Conservation (phyloP, 345 rosid genomes). For the Sisymbrium altissimum region DNA sequence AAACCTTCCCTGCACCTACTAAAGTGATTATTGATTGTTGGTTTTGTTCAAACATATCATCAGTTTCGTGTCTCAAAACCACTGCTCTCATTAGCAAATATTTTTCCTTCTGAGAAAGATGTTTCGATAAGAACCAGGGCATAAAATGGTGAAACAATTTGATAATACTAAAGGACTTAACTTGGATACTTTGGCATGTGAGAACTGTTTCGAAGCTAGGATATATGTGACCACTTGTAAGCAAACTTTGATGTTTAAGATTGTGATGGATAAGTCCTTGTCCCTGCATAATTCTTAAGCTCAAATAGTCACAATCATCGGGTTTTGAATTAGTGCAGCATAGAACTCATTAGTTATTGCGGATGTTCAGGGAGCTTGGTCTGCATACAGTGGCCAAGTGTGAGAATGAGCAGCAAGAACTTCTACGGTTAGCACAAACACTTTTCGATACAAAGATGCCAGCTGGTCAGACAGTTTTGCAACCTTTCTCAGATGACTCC, state of each 20-base stretch:
- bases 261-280: not conserved
- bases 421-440: slow-evolving; percentile 68
- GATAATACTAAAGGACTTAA: not conserved
- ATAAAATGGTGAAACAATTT: slow-evolving; percentile 1
- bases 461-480: slow-evolving; percentile 70
- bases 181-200: not conserved
- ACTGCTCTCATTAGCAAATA: not conserved
- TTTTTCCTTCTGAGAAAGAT: not conserved
- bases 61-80: not conserved
- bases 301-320: not conserved
- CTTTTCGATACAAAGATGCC: slow-evolving; percentile 92
- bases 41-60: not conserved
- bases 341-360: not conserved
- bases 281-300: not conserved
- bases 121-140: not conserved
- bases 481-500: slow-evolving; percentile 85
- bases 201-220: not conserved
- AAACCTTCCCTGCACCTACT: not conserved
- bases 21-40: not conserved
- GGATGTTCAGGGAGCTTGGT: slow-evolving; percentile 70
- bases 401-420: slow-evolving; percentile 62
- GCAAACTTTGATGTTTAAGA: not conserved
- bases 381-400: slow-evolving; percentile 59
- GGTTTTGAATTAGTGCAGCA: not conserved
- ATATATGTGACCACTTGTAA: not conserved